A percentile compares a stretch with the other conserved stretches of the same genome.
These are phyloP conservation scores for Cenococcum geophilum DNA, from an alignment of 495 filamentous ascomycete species.

Conservation along the genomic window DNA sequence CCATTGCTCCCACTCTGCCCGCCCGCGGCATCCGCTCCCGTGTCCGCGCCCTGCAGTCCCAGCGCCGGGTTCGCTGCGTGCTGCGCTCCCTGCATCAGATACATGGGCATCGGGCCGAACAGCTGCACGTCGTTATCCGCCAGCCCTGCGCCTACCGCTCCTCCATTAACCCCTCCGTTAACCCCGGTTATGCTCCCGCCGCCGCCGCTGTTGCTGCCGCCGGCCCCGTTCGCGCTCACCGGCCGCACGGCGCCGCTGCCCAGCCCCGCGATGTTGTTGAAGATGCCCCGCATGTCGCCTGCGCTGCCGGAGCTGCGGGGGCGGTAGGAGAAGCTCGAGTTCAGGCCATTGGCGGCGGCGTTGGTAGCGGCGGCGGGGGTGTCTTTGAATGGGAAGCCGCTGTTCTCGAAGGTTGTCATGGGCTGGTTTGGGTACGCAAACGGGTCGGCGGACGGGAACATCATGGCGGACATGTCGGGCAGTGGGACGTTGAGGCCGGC, in stretches of 20 bases:
- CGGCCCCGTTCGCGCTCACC: too few species aligned
- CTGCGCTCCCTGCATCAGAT: conserved; percentile 42
- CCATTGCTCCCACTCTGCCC: conserved; percentile 5
- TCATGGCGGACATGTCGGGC: conserved; percentile 74
- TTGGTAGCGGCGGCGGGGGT: not conserved
- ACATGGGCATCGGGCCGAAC: conserved; percentile 51
- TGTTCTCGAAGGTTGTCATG: conserved; percentile 57
- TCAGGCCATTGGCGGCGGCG: not conserved
- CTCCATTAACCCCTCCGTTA: not conserved
- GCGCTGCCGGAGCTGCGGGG: not conserved
- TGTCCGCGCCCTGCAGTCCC: too few species aligned
- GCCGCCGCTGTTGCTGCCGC: not conserved
- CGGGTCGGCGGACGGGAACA: conserved; percentile 87
- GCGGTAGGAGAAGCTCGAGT: not conserved
- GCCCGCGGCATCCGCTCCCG: not conserved
- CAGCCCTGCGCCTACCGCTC: not conserved
- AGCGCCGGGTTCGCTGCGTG: not conserved
- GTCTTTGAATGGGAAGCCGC: conserved; percentile 29
- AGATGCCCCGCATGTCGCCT: not conserved
- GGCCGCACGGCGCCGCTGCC: too few species aligned
- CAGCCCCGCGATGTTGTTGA: too few species aligned
- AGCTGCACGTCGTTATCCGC: conserved; percentile 49
- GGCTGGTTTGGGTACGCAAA: conserved; percentile 87
- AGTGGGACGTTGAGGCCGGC: conserved; percentile 43
- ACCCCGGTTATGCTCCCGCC: not conserved